Evolutionary conservation across 1,284 basidiomycete genomes (phyloP).

Genomic region (Pseudozyma sp.): DNA sequence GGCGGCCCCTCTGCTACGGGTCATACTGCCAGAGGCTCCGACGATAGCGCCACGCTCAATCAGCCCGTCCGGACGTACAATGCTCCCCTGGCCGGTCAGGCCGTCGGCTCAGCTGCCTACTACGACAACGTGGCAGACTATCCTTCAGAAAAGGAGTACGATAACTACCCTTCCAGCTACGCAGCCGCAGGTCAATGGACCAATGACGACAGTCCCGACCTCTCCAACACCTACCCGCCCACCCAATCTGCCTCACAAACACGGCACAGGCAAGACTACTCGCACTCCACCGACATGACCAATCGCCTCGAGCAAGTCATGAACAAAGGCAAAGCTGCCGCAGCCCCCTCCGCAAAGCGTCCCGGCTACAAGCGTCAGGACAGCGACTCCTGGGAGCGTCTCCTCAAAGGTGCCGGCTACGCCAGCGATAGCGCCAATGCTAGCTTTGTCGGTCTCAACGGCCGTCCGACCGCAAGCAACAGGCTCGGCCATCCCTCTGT

Average conservation of each 20-base stretch:
- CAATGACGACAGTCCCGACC: conserved; percentile 23
- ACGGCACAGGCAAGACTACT: conserved; percentile 16
- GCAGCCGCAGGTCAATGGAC: conserved; percentile 37
- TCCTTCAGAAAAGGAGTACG: conserved; percentile 41
- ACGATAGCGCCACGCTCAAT: conserved; percentile 31
- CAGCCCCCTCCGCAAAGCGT: conserved; percentile 15
- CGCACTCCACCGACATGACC: conserved; percentile 33
- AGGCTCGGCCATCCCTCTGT: conserved; percentile 29
- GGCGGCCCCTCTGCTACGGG: neutral
- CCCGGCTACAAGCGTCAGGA: conserved; percentile 37
- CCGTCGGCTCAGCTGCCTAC: conserved; percentile 25
- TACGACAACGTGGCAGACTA: conserved; percentile 34
- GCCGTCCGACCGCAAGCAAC: conserved; percentile 8
- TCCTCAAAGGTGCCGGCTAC: conserved; percentile 51
- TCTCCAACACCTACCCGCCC: conserved; percentile 36
- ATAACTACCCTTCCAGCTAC: conserved; percentile 31
- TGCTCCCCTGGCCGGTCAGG: conserved; percentile 35
- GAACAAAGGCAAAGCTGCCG: conserved; percentile 16
- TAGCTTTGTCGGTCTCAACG: conserved; percentile 51
- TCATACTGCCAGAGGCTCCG: conserved; percentile 10
- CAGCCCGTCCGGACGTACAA: conserved; percentile 30
- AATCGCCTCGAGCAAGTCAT: conserved; percentile 12
- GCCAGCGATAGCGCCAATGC: conserved; percentile 34
- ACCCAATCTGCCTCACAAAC: neutral
- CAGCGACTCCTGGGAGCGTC: conserved; percentile 51